A percentile compares a stretch with the other conserved stretches of the same genome.
Evolutionary conservation across 2,329 filamentous ascomycete genomes (phyloP).

Genomic region (Scortechinia acanthostroma): DNA sequence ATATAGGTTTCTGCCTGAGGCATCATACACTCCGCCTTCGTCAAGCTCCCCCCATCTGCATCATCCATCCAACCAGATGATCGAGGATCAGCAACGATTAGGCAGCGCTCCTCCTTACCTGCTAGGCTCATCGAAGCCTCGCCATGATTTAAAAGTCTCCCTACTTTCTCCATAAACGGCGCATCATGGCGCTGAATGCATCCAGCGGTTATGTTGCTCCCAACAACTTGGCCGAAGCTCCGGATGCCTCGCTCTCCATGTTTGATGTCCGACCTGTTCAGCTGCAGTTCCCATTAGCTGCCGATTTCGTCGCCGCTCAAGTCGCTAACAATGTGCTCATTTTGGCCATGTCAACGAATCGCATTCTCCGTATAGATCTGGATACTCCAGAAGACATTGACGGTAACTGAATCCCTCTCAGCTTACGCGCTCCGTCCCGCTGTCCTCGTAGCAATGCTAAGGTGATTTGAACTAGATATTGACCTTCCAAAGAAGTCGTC

Average conservation of each 20-base stretch:
- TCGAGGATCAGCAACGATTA: too few relatives aligned
- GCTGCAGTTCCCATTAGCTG: constrained; percentile 87
- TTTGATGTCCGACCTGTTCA: constrained; percentile 91
- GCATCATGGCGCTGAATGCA: neutral
- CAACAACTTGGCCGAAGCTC: neutral
- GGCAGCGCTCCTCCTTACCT: too few relatives aligned
- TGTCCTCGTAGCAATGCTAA: too few relatives aligned
- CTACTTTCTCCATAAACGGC: too few relatives aligned
- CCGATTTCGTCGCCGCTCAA: constrained; percentile 91
- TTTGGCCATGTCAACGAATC: constrained; percentile 81
- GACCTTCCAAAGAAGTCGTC: constrained; percentile 89
- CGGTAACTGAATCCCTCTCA: constrained; percentile 36
- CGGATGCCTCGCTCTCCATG: constrained; percentile 67
- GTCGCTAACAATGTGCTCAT: constrained; percentile 96
- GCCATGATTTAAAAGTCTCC: too few relatives aligned
- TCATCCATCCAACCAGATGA: too few relatives aligned
- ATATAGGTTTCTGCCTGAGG: too few relatives aligned
- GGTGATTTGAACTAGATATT: constrained; percentile 61
- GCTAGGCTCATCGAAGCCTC: too few relatives aligned
- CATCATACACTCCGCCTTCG: too few relatives aligned
- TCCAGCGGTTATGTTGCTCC: constrained; percentile 2
- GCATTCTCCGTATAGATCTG: constrained; percentile 88
- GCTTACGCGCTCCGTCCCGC: neutral
- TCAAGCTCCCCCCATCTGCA: too few relatives aligned
- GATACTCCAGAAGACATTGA: constrained; percentile 94